Conservation (phyloP, 2,329 filamentous ascomycete genomes). For the Taxawa tesnikishii region DNA sequence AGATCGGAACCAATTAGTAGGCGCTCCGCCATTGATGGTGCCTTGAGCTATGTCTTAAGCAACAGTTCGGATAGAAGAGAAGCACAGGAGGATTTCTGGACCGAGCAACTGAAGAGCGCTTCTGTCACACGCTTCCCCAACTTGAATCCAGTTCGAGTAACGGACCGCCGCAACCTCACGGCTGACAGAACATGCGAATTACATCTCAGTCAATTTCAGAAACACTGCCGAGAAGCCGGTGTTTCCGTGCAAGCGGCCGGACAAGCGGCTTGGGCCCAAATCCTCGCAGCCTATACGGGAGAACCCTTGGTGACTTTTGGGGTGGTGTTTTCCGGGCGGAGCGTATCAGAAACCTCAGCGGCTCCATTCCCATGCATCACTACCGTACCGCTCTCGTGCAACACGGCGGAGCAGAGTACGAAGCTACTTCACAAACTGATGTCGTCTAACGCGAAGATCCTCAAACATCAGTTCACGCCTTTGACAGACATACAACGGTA, state of each 20-base stretch:
- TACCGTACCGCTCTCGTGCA: conserved; percentile 62
- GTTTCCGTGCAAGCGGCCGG: conserved; percentile 65
- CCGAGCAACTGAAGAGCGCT: conserved; percentile 22
- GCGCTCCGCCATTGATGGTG: conserved; percentile 25
- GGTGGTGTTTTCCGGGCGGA: conserved; percentile 65
- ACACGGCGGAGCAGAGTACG: conserved; percentile 40
- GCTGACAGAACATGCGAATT: conserved; percentile 25
- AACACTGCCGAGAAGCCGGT: conserved; percentile 42
- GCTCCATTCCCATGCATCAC: conserved; percentile 68
- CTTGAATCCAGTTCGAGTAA: conserved; percentile 49
- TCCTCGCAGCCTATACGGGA: conserved; percentile 66
- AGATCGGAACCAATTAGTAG: conserved; percentile 13
- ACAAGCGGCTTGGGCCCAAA: conserved; percentile 64
- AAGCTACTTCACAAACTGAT: conserved; percentile 53
- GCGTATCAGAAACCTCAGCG: conserved; percentile 43
- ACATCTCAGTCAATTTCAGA: conserved; percentile 38
- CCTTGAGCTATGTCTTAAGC: conserved; percentile 33
- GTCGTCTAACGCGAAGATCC: conserved; percentile 49
- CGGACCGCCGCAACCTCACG: conserved; percentile 21
- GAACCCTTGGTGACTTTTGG: conserved; percentile 67
- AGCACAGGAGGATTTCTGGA: conserved; percentile 49
- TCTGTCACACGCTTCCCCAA: conserved; percentile 60
- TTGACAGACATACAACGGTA: conserved; percentile 61
- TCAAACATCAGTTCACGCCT: conserved; percentile 60
- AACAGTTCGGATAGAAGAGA: conserved; percentile 19